Conservation (phyloP, 371 early-diverging fungal species). For the Dentiscutata heterogama region DNA sequence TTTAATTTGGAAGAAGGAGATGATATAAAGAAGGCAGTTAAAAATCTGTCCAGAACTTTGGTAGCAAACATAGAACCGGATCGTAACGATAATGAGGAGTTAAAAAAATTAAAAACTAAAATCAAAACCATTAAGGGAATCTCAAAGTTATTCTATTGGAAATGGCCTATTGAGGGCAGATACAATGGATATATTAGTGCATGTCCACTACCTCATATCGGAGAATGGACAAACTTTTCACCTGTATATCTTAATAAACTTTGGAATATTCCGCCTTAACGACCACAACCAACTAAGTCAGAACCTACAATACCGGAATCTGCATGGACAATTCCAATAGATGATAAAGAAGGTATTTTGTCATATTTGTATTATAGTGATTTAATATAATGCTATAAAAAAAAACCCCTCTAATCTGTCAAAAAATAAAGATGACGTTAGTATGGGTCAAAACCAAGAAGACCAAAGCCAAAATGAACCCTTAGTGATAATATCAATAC, state of each 20-base stretch:
- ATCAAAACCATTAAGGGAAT: not conserved
- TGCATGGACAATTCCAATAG: not conserved
- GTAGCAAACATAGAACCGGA: not conserved
- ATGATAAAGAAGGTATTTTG: not conserved
- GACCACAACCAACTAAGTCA: not conserved
- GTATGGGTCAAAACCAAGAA: too few species aligned
- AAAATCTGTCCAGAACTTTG: not conserved
- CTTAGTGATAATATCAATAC: too few species aligned
- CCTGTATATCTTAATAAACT: not conserved
- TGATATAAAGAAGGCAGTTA: not conserved
- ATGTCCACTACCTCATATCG: not conserved
- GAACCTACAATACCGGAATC: not conserved
- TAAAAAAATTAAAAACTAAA: not conserved
- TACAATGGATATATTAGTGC: not conserved
- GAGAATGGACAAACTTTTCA: not conserved
- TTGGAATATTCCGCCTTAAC: not conserved
- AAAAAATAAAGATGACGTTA: too few species aligned
- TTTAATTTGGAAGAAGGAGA: not conserved
- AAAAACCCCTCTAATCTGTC: too few species aligned
- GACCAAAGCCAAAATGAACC: too few species aligned
- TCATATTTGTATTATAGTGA: too few species aligned
- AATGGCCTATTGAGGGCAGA: not conserved
- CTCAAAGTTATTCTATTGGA: not conserved
- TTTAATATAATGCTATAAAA: too few species aligned
- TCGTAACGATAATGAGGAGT: not conserved